Evolutionary conservation across 2,329 filamentous ascomycete genomes (phyloP).

Genomic region (Clonostachys byssicola): DNA sequence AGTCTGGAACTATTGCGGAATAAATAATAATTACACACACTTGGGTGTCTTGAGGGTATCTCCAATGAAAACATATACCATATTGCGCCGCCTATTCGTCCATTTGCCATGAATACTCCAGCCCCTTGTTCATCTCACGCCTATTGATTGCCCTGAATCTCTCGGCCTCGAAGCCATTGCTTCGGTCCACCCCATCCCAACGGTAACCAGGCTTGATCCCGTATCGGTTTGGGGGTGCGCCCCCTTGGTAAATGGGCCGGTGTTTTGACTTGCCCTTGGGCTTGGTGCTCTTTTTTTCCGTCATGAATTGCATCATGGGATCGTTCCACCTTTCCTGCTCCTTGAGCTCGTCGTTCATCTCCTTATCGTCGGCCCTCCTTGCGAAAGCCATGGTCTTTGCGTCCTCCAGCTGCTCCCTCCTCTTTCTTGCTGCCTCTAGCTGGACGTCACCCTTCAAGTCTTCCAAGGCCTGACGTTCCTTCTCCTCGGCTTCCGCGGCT

Average conservation of each 20-base stretch:
- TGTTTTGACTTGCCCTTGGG: conserved; percentile 27
- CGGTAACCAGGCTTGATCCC: conserved; percentile 87
- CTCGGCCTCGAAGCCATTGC: conserved; percentile 90
- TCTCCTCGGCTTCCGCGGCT: conserved; percentile 65
- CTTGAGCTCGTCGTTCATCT: conserved; percentile 80
- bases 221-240: conserved; percentile 86
- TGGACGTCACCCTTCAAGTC: conserved; percentile 85
- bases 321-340: conserved; percentile 84
- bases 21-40: not conserved
- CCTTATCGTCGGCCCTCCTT: conserved; percentile 75
- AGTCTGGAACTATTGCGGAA: not conserved
- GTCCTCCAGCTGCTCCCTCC: conserved; percentile 68
- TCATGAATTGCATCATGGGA: conserved; percentile 78
- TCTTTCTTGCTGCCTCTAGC: conserved; percentile 57
- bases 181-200: conserved; percentile 95
- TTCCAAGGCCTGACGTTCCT: conserved; percentile 62
- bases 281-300: conserved; percentile 33
- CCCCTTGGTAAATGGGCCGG: conserved; percentile 72
- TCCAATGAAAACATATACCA: not conserved
- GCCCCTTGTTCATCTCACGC: conserved; percentile 67
- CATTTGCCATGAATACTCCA: conserved; percentile 96
- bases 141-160: conserved; percentile 86
- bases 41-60: not conserved
- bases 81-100: conserved; percentile 58
- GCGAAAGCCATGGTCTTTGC: conserved; percentile 80